A percentile compares a stretch with the other conserved stretches of the same genome.
These are phyloP conservation scores for Thalia dealbata DNA, from an alignment of 176 grass and related monocot species.

Conservation along the genomic window DNA sequence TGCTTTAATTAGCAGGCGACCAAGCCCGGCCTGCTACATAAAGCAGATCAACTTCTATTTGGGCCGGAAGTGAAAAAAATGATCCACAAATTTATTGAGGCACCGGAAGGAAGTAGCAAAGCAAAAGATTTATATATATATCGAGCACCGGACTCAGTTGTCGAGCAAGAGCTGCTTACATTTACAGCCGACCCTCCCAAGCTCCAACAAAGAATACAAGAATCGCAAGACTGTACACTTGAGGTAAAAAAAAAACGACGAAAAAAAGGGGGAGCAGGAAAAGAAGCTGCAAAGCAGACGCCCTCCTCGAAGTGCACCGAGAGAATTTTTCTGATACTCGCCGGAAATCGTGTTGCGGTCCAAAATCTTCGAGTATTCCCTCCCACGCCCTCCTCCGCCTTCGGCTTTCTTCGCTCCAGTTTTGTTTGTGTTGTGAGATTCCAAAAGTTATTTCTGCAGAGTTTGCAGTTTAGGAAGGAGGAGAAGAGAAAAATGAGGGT, in stretches of 20 bases:
- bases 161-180: too few relatives aligned
- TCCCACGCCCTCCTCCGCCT: conserved; percentile 34
- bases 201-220: not conserved
- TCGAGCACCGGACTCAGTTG: too few relatives aligned
- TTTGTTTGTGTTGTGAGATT: conserved; percentile 21
- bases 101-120: too few relatives aligned
- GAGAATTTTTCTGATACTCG: conserved; percentile 26
- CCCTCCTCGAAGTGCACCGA: not conserved
- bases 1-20: too few relatives aligned
- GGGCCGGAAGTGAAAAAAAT: too few relatives aligned
- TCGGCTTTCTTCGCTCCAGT: conserved; percentile 38
- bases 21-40: too few relatives aligned
- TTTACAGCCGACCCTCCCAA: too few relatives aligned
- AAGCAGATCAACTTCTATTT: too few relatives aligned
- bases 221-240: not conserved
- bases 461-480: conserved; percentile 16
- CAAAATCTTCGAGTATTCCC: conserved; percentile 47
- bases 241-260: too few relatives aligned
- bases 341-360: conserved; percentile 42
- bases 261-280: not conserved
- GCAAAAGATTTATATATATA: too few relatives aligned
- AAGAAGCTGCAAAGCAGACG: not conserved
- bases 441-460: conserved; percentile 17
- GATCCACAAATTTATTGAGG: too few relatives aligned
- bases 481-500: too few relatives aligned